Percentiles rank a stretch among this genome's conserved stretches.
Evolutionary conservation across 2,329 filamentous ascomycete genomes (phyloP).

Genomic region (Penicillium sp.): DNA sequence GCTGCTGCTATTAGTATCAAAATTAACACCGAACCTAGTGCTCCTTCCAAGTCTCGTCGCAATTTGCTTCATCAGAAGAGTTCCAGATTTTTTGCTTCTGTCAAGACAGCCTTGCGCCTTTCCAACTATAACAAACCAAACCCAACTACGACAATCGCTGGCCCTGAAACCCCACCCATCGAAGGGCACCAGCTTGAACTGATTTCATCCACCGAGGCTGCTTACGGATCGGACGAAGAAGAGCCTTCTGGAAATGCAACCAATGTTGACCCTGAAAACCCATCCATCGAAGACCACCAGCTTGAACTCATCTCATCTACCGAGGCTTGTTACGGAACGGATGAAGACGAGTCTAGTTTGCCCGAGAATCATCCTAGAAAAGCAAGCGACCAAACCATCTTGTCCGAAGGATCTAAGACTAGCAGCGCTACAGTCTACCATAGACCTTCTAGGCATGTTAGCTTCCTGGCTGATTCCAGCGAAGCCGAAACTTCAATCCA

Average conservation of each 20-base stretch:
- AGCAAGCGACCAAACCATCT: constrained; percentile 28
- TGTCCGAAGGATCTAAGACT: constrained; percentile 30
- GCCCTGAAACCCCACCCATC: background rate
- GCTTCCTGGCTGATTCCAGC: constrained; percentile 13
- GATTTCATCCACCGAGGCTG: background rate
- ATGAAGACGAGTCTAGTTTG: background rate
- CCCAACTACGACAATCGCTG: background rate
- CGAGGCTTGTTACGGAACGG: background rate
- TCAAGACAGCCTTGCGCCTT: constrained; percentile 7
- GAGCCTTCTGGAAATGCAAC: background rate
- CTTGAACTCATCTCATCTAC: background rate
- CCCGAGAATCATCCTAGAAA: constrained; percentile 19
- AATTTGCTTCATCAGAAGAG: constrained; percentile 2
- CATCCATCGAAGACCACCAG: background rate
- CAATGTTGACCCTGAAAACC: constrained; percentile 4
- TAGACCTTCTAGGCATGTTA: constrained; percentile 27
- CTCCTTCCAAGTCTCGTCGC: background rate
- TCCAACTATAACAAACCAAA: background rate
- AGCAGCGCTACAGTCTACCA: constrained; percentile 31
- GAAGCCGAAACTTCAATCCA: constrained; percentile 10
- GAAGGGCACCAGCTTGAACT: background rate
- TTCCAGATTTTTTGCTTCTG: background rate
- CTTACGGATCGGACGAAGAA: background rate
- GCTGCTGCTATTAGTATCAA: background rate
- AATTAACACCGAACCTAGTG: background rate